These are phyloP conservation scores for Lasiodiplodia theobromae DNA, from an alignment of 2,329 filamentous ascomycete species.

Conservation along the genomic window DNA sequence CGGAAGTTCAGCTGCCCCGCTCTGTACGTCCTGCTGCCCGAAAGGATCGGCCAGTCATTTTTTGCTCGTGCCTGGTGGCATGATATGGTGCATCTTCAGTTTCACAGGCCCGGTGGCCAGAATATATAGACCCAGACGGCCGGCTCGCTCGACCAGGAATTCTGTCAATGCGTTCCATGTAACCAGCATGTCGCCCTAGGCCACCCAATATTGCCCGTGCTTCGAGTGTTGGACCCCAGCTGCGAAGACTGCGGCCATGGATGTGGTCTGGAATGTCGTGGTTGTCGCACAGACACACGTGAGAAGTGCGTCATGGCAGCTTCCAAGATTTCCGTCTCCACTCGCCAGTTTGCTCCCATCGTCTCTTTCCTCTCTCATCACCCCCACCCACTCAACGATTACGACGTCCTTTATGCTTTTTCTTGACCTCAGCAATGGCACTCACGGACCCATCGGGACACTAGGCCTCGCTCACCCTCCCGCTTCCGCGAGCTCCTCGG, in stretches of 20 bases:
- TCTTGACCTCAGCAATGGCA: not conserved
- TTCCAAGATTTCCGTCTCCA: slow-evolving; percentile 23
- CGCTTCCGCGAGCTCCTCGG: slow-evolving; percentile 9
- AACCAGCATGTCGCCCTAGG: not conserved
- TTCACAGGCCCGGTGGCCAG: not conserved
- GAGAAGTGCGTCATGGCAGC: slow-evolving; percentile 16
- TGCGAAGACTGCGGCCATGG: not conserved
- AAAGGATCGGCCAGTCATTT: not conserved
- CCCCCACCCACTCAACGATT: slow-evolving; percentile 9
- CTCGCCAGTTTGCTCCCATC: slow-evolving; percentile 8
- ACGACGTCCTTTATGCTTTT: slow-evolving; percentile 19
- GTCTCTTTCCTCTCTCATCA: slow-evolving; percentile 2
- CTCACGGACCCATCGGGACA: not conserved
- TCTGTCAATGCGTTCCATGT: not conserved
- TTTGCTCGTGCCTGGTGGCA: not conserved
- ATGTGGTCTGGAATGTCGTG: not conserved
- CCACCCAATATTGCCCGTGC: not conserved
- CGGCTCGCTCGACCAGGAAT: not conserved
- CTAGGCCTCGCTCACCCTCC: not conserved
- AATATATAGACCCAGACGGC: not conserved
- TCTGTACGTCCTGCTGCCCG: slow-evolving; percentile 11
- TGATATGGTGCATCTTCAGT: not conserved
- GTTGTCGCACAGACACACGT: slow-evolving; percentile 2
- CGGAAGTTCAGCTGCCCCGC: slow-evolving; percentile 14
- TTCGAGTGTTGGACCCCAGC: not conserved